These are phyloP conservation scores for Phylloporus sp. DNA, from an alignment of 768 basidiomycete genomes.

Conservation along the genomic window DNA sequence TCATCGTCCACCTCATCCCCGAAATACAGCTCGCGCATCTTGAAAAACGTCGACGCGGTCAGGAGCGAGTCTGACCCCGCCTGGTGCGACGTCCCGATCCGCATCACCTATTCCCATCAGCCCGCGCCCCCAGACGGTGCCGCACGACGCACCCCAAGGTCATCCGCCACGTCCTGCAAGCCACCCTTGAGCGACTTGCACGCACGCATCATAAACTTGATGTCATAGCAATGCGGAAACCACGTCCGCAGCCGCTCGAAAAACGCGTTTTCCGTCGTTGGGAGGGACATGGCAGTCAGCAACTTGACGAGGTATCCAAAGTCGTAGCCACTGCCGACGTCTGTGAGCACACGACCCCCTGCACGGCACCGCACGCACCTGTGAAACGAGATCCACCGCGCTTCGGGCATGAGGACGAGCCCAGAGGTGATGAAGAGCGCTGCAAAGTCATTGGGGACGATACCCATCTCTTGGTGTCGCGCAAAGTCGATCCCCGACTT, in stretches of 20 bases:
- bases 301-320: slow-evolving; percentile 98
- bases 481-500: slow-evolving; percentile 96
- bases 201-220: slow-evolving; percentile 93
- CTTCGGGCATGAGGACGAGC: slow-evolving; percentile 81
- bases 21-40: slow-evolving; percentile 91
- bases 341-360: background rate
- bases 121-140: background rate
- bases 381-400: slow-evolving; percentile 97
- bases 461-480: slow-evolving; percentile 89
- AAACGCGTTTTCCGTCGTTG: slow-evolving; percentile 85
- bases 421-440: slow-evolving; percentile 97
- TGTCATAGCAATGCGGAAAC: slow-evolving; percentile 97
- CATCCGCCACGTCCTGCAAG: slow-evolving; percentile 93
- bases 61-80: slow-evolving; percentile 97
- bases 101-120: slow-evolving; percentile 57
- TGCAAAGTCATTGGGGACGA: slow-evolving; percentile 90
- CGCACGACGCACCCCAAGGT: slow-evolving; percentile 72
- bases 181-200: slow-evolving; percentile 82
- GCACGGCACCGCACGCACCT: slow-evolving; percentile 51
- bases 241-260: slow-evolving; percentile 83
- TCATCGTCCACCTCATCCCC: slow-evolving; percentile 80
- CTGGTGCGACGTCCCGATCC: slow-evolving; percentile 90
- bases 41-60: slow-evolving; percentile 93
- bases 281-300: slow-evolving; percentile 80
- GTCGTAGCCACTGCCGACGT: slow-evolving; percentile 82